Percentiles rank a stretch among this genome's conserved stretches.
phyloP scores from a whole-genome alignment of 148 eudicot species.

The Silene conica region DNA sequence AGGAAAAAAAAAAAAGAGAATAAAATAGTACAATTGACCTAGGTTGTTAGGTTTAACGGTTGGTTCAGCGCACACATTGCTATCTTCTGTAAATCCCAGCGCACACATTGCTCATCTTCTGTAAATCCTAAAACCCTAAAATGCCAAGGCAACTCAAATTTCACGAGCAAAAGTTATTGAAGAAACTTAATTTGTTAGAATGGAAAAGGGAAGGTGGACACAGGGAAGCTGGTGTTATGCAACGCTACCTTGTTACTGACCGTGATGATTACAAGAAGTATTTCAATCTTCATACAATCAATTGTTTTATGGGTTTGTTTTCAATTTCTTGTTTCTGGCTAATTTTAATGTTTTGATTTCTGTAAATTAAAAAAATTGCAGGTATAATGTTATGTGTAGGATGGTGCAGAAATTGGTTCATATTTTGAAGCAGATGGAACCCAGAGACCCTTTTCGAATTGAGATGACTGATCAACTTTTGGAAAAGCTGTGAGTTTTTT shows the following conservation, averaged over 20 bases:
- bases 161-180: conserved; percentile 75
- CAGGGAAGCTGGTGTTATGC: conserved; percentile 66
- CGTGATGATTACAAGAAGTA: conserved; percentile 98
- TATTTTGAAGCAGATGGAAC: conserved; percentile 82
- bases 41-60: too few relatives aligned
- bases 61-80: too few relatives aligned
- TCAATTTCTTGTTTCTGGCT: too few relatives aligned
- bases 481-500: conserved; percentile 75
- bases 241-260: conserved; percentile 71
- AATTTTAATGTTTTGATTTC: too few relatives aligned
- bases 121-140: background rate
- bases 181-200: conserved; percentile 62
- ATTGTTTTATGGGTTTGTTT: too few relatives aligned
- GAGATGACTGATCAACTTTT: conserved; percentile 80
- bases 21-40: too few relatives aligned
- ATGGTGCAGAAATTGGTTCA: conserved; percentile 80
- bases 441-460: conserved; percentile 71
- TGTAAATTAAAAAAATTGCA: conserved; percentile 19
- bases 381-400: conserved; percentile 65
- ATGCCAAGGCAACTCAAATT: conserved; percentile 71
- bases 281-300: background rate
- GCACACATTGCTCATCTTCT: too few relatives aligned
- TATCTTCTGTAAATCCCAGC: too few relatives aligned
- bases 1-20: too few relatives aligned
- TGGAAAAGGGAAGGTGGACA: conserved; percentile 98